Conservation (phyloP, 768 basidiomycete species). For the Gymnopilus junonius region DNA sequence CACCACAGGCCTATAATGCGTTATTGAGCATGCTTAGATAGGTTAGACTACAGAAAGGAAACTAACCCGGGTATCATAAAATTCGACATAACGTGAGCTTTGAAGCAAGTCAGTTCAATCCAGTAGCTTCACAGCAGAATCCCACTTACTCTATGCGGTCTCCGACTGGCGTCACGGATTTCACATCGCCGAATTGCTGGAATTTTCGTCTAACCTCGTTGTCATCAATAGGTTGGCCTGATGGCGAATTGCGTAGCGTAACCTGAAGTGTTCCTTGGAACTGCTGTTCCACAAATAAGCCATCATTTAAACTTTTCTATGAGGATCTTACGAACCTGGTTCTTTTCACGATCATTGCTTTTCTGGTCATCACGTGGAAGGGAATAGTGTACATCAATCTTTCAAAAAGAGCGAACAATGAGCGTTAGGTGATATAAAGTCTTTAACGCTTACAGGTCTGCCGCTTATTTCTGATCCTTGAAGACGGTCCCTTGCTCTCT, state of each 20-base stretch:
- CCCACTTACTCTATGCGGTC: constrained; percentile 62
- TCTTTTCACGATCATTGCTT: constrained; percentile 75
- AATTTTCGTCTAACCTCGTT: constrained; percentile 86
- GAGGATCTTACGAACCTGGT: constrained; percentile 59
- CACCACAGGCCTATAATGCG: constrained; percentile 65
- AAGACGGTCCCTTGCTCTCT: constrained; percentile 86
- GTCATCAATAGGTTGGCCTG: constrained; percentile 76
- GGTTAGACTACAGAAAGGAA: background rate
- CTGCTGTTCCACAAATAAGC: constrained; percentile 44
- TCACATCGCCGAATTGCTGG: constrained; percentile 90
- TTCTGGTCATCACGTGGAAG: constrained; percentile 87
- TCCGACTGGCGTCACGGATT: constrained; percentile 68
- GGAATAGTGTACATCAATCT: constrained; percentile 99
- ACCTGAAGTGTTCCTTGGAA: constrained; percentile 87
- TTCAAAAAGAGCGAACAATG: constrained; percentile 27
- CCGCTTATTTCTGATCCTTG: constrained; percentile 90
- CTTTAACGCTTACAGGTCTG: constrained; percentile 72
- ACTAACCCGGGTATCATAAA: constrained; percentile 84
- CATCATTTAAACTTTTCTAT: background rate
- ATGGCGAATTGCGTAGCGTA: constrained; percentile 70
- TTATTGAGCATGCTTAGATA: background rate
- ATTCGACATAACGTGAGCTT: constrained; percentile 95
- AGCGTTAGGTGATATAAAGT: constrained; percentile 11
- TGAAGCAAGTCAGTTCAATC: constrained; percentile 2
- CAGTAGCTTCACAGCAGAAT: background rate